A percentile compares a stretch with the other conserved stretches of the same genome.
phyloP scores from a whole-genome alignment of 306 rosid species.

The Urtica urens region DNA sequence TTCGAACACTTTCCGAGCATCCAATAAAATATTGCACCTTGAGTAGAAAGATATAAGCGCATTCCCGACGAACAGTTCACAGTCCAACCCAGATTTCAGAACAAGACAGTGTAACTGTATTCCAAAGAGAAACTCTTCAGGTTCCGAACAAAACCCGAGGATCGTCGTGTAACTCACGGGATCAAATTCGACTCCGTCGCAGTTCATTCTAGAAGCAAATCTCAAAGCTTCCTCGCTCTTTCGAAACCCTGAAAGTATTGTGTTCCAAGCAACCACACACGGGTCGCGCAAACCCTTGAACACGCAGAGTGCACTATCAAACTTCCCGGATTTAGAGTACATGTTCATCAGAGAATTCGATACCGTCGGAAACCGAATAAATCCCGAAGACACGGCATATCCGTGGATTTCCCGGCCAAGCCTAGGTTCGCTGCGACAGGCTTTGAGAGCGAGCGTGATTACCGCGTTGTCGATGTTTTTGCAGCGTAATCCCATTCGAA shows the following conservation, averaged over 20 bases:
- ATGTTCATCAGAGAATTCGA: slow-evolving; percentile 72
- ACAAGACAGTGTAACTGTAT: slow-evolving; percentile 53
- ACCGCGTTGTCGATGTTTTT: slow-evolving; percentile 35
- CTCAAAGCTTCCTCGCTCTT: slow-evolving; percentile 44
- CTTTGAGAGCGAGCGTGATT: slow-evolving; percentile 54
- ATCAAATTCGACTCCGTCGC: slow-evolving; percentile 44
- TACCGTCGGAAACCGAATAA: slow-evolving; percentile 30
- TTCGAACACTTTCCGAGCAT: slow-evolving; percentile 53
- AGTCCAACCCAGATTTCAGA: slow-evolving; percentile 37
- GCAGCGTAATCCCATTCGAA: slow-evolving; percentile 20
- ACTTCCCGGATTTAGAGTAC: slow-evolving; percentile 53
- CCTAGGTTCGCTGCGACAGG: slow-evolving; percentile 44
- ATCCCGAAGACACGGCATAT: slow-evolving; percentile 34
- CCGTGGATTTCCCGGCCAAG: slow-evolving; percentile 58
- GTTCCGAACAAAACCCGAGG: slow-evolving; percentile 48
- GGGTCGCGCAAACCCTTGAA: slow-evolving; percentile 42
- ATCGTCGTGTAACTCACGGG: slow-evolving; percentile 51
- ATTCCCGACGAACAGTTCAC: slow-evolving; percentile 66
- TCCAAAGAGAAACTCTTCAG: slow-evolving; percentile 45
- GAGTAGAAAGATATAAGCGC: slow-evolving; percentile 68
- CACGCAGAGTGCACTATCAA: slow-evolving; percentile 32
- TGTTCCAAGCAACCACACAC: slow-evolving; percentile 79
- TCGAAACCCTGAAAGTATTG: slow-evolving; percentile 60
- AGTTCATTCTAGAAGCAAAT: slow-evolving; percentile 49
- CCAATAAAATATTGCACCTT: slow-evolving; percentile 39